A percentile compares a stretch with the other conserved stretches of the same genome.
These are phyloP conservation scores for Endotrypanum monterogeii DNA, from an alignment of 208 protist species.

Conservation along the genomic window DNA sequence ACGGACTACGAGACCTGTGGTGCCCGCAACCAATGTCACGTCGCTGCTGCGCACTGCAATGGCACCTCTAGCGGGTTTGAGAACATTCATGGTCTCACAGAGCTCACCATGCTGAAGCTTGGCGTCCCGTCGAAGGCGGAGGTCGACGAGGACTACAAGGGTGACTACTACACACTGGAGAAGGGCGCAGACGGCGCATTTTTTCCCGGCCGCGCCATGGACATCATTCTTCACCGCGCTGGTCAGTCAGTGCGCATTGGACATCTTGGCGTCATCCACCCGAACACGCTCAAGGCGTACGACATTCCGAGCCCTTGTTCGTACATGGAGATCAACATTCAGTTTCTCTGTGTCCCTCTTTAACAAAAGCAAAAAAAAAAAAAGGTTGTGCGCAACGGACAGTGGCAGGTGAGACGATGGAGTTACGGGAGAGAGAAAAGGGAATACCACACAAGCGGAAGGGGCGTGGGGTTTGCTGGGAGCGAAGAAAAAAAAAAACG, in stretches of 20 bases:
- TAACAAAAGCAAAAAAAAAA: background rate
- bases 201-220: conserved; percentile 88
- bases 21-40: conserved; percentile 85
- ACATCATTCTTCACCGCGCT: conserved; percentile 78
- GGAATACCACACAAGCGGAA: too few species aligned
- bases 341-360: conserved; percentile 61
- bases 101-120: conserved; percentile 78
- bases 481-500: too few species aligned
- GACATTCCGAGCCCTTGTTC: conserved; percentile 93
- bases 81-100: conserved; percentile 75
- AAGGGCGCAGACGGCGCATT: conserved; percentile 83
- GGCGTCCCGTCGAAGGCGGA: conserved; percentile 47
- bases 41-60: conserved; percentile 89
- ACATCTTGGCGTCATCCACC: conserved; percentile 86
- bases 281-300: conserved; percentile 92
- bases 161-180: conserved; percentile 62
- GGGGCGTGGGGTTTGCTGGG: background rate
- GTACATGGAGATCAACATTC: conserved; percentile 93
- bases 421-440: background rate
- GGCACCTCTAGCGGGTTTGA: conserved; percentile 79
- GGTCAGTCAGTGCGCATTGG: conserved; percentile 67
- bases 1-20: conserved; percentile 72
- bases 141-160: conserved; percentile 20
- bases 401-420: background rate
- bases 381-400: too few species aligned